Evolutionary conservation across 345 rosid species (phyloP), one percentile per base, ranked within the genome.

Genomic region (Camelina hispida): DNA sequence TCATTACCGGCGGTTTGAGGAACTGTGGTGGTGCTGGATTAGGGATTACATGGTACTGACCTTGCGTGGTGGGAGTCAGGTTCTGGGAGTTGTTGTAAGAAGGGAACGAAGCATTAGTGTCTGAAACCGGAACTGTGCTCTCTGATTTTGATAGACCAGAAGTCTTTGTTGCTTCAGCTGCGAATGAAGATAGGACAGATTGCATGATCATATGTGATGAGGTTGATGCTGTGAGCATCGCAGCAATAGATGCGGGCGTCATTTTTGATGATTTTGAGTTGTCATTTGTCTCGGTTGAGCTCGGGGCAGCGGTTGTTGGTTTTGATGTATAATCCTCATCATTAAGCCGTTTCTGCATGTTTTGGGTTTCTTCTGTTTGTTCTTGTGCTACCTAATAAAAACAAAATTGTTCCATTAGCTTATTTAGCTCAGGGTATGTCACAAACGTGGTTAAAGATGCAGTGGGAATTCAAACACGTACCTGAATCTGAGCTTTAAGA

Each of bases 191-290:
- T 30, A 95, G 86, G 66, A 90, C 94, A 25, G 96, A 89, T 30
- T 86, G 96, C 99, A 90, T 92, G 58, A 95, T 95, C 87, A 95
- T 71, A 55, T 90, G 96, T 34, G 99, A 92, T 40, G 97, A 92
- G 80, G 86, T 87, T 2, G 98, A 95, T 35, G 99, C 98, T 38
- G 97, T 96, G 76, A 95, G 96, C 92, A 92, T 93, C 0, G 98
- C 99, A 74, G 97, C 99, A 75, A 95, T 85, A 61, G 88, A 86
- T 52, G 99, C 97, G 71, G 98, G 87, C 0, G 89, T 88, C 80
- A 80, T 86, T 84, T 74, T 87, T 22, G 88, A 82, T 14, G 80
- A 80, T 71, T 77, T 80, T 13, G 74, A 47, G 56, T 72, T 30
- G 78, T 88, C 81, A 20, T 57, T 61, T 11, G 84, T 51, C 25